Base-by-base conservation (phyloP, 2,329 filamentous ascomycete genomes). In the Sodiomyces alkalinus region DNA sequence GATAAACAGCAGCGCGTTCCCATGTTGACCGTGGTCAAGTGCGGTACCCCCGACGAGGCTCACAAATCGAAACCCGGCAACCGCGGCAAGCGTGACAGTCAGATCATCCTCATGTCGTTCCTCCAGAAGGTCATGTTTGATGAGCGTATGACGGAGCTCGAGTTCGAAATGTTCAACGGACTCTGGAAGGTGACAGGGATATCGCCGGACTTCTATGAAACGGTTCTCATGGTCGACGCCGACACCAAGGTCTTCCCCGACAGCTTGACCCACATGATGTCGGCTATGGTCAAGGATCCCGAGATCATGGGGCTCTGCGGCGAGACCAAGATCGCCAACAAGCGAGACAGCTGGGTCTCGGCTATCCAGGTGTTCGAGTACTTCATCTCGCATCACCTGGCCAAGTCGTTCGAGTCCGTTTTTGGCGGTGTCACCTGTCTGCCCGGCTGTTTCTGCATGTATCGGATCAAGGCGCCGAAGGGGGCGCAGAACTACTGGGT, bases 61-160 rank as follows among this genome's bases (percentile, higher is more conserved):
- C 63, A 55, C 22, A 78, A 79, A 43, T 67, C 79, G 32, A 98
- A 98, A 57, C 83, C 92, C 9, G 90, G 90, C 43, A 98, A 98
- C 57, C 74, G 90, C 56, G 92, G 90, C 55, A 98, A 98, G 66
- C 82, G 90, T 50, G 90, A 98, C 65, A 93, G 83, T 61, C 90
- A 98, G 54, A 94, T 98, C 47, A 90, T 98, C 42, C 68, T 98
- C 40, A 98, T 98, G 90, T 94, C 86, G 5, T 98, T 98, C 67
- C 61, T 98, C 41, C 90, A 98, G 51, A 98, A 98, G 61, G 90
- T 98, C 48, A 98, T 98, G 90, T 98, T 98, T 45, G 90, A 98
- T 51, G 92, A 98, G 58, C 80, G 90, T 36, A 98, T 98, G 90
- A 98, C 92, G 12, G 87, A 98, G 53, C 76, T 98, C 29, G 90